Evolutionary conservation across 2,329 filamentous ascomycete genomes (phyloP), one percentile per base, ranked within the genome.

Genomic region (Fusarium hainanense): DNA sequence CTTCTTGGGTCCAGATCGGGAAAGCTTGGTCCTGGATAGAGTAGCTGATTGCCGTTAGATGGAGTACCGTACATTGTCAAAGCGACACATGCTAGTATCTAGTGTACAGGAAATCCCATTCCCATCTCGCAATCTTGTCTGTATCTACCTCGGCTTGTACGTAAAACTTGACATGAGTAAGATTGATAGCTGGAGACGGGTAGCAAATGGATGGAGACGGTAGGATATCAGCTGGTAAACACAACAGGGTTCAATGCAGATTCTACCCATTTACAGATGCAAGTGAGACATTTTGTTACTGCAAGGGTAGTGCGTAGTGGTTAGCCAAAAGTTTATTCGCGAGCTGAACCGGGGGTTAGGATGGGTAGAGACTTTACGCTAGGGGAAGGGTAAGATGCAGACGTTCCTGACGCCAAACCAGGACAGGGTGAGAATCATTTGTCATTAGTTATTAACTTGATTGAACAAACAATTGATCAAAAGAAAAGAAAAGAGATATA

Each of bases 371-470:
- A 50, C 32, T 30, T 54, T 51, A 40, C 55, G 55, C 47, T 52
- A 58, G 27, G 32, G 27, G 12, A n/a, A 27, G 41, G 43, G 55
- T 56, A 58, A 34, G 7, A 37, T 46, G 27, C 13, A 50, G 52
- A 57, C 44, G 63, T 66, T 66, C 63, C 63, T 66, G 63, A 34
- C 63, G 61, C 60, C 60, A 55, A 57, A 30, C 52, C 30, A 34
- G 52, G 52, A 55, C 52, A 27, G 52, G 21, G 6, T 12, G 18
- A 16, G 18, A 46, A n/a, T n/a, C 9, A 18, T 21, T 44, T 47
- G 32, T 18, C 16, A 37, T 6, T 37, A 18, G 10, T 37, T 37
- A 37, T 37, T 18, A 18, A 18, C 16, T 5, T 30, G 8, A 16
- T 42, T 11, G 18, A 23, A 9, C 14, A 42, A 23, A 25, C 14